A percentile compares a stretch with the other conserved stretches of the same genome.
These are phyloP conservation scores for Pseudogymnoascus sp. DNA, from an alignment of 2,329 filamentous ascomycete species.

Conservation along the genomic window DNA sequence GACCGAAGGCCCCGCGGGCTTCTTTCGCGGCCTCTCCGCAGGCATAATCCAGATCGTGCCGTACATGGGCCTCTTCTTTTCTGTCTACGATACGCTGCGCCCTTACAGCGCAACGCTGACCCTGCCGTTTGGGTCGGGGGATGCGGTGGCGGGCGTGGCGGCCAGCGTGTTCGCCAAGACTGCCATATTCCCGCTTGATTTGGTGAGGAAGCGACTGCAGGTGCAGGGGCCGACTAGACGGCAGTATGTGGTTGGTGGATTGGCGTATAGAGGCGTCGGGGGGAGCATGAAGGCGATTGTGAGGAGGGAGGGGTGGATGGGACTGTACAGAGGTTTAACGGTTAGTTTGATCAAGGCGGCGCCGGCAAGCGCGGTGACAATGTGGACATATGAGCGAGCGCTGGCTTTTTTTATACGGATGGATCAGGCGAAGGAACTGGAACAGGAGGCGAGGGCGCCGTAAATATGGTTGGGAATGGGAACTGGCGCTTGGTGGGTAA, in stretches of 20 bases:
- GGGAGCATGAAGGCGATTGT: slow-evolving; percentile 63
- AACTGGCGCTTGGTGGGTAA: neutral
- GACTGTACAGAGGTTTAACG: slow-evolving; percentile 78
- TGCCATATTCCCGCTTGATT: slow-evolving; percentile 83
- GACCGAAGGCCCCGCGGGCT: slow-evolving; percentile 70
- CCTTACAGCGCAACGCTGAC: slow-evolving; percentile 47
- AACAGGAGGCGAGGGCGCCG: neutral
- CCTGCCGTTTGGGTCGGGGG: slow-evolving; percentile 66
- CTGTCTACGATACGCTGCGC: slow-evolving; percentile 72
- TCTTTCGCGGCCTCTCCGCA: slow-evolving; percentile 80
- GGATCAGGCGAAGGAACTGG: neutral
- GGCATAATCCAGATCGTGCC: slow-evolving; percentile 83
- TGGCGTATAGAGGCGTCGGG: slow-evolving; percentile 55
- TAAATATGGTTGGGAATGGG: slow-evolving; percentile 1
- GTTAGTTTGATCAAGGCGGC: slow-evolving; percentile 86
- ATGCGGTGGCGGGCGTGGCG: slow-evolving; percentile 73
- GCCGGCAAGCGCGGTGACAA: slow-evolving; percentile 67
- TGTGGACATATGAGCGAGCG: slow-evolving; percentile 67
- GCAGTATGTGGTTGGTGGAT: slow-evolving; percentile 56
- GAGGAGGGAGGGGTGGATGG: slow-evolving; percentile 64
- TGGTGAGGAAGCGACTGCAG: slow-evolving; percentile 87
- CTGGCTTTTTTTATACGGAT: slow-evolving; percentile 30
- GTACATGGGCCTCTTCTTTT: slow-evolving; percentile 96
- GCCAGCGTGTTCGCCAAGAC: slow-evolving; percentile 82
- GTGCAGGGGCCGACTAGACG: slow-evolving; percentile 83